Percentiles rank a stretch among this genome's conserved stretches.
These are phyloP conservation scores for Suzukiozyma palmioleophila DNA, from an alignment of 1,139 yeast genomes.

Conservation along the genomic window DNA sequence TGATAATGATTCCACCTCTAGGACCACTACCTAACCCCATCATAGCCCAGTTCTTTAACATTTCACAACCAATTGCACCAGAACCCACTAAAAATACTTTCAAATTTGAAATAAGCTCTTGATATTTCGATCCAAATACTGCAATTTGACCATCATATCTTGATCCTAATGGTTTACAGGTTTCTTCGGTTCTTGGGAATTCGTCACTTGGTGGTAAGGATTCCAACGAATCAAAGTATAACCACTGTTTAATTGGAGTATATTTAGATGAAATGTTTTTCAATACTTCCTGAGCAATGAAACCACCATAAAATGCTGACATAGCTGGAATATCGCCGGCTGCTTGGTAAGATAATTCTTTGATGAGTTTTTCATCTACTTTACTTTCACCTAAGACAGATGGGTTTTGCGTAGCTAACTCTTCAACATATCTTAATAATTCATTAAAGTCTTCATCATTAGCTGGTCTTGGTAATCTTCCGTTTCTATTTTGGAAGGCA, in stretches of 20 bases:
- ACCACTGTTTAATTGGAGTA: constrained; percentile 83
- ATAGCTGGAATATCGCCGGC: constrained; percentile 90
- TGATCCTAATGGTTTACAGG: constrained; percentile 69
- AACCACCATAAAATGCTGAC: constrained; percentile 89
- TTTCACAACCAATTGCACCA: constrained; percentile 99
- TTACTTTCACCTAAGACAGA: constrained; percentile 50
- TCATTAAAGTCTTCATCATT: constrained; percentile 73
- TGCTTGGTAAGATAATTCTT: constrained; percentile 77
- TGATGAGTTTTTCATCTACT: constrained; percentile 62
- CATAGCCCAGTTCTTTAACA: constrained; percentile 97
- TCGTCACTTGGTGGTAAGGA: constrained; percentile 64
- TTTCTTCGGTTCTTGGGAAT: constrained; percentile 62
- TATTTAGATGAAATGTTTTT: constrained; percentile 95
- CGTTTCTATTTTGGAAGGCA: constrained; percentile 58
- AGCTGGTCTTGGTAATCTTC: constrained; percentile 72
- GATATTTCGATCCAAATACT: constrained; percentile 80
- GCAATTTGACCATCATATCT: constrained; percentile 94
- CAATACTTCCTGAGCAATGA: constrained; percentile 93
- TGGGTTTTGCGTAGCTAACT: constrained; percentile 58
- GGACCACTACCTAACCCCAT: constrained; percentile 94
- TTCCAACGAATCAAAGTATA: constrained; percentile 92
- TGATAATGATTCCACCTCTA: constrained; percentile 74
- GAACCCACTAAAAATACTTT: constrained; percentile 92
- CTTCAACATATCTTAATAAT: constrained; percentile 55
- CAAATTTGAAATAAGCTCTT: constrained; percentile 66